Conservation (phyloP, 2,329 filamentous ascomycete genomes). For the Cryphonectria japonica region DNA sequence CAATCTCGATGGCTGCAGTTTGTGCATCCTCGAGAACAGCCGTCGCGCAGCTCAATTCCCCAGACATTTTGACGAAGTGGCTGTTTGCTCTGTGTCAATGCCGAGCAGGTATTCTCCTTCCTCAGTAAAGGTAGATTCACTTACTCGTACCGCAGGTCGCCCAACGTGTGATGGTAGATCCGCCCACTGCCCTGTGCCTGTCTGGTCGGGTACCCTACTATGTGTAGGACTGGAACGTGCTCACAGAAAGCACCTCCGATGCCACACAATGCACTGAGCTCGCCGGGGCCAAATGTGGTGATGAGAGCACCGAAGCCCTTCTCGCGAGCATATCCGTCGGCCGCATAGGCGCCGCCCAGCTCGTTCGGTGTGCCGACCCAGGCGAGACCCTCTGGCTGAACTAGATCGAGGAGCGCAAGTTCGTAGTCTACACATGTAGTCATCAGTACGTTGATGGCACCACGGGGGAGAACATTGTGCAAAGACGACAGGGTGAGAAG, state of each 20-base stretch:
- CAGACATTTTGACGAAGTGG: constrained; percentile 66
- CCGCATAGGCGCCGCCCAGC: constrained; percentile 61
- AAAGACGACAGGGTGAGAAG: background rate
- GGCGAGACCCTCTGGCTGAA: constrained; percentile 49
- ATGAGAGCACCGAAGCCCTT: constrained; percentile 60
- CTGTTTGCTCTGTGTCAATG: constrained; percentile 45
- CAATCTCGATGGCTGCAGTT: constrained; percentile 61
- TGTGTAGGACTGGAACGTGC: constrained; percentile 58
- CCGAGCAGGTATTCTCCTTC: background rate
- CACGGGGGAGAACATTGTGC: background rate
- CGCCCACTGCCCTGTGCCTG: constrained; percentile 33
- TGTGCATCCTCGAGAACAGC: constrained; percentile 59
- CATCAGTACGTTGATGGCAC: background rate
- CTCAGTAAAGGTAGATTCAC: background rate
- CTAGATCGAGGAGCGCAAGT: constrained; percentile 54
- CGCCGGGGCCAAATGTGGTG: constrained; percentile 63
- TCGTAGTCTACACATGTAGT: constrained; percentile 50
- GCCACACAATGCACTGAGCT: constrained; percentile 59
- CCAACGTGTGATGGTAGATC: constrained; percentile 56
- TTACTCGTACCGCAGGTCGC: constrained; percentile 53
- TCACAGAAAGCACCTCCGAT: constrained; percentile 62
- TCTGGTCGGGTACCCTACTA: constrained; percentile 44
- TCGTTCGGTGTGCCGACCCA: constrained; percentile 59
- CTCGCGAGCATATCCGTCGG: constrained; percentile 63
- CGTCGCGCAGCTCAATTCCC: constrained; percentile 59